Conservation (phyloP, 148 eudicot genomes). For the Dianthus caryophyllus region DNA sequence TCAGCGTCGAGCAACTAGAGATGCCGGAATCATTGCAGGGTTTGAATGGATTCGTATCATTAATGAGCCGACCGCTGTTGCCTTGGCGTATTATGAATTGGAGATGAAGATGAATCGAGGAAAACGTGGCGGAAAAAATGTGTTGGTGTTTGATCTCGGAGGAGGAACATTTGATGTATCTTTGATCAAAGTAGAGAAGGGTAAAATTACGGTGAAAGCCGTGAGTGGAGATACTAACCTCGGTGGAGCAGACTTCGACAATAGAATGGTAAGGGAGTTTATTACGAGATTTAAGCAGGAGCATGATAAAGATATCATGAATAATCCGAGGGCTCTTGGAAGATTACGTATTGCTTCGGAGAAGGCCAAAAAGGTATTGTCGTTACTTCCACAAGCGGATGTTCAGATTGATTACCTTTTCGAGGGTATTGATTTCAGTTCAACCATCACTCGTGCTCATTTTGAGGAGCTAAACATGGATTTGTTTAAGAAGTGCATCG, state of each 20-base stretch:
- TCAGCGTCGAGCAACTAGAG: background rate
- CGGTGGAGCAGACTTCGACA: background rate
- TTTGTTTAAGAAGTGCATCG: background rate
- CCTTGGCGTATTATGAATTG: background rate
- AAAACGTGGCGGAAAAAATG: background rate
- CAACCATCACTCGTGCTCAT: background rate
- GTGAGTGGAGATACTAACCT: background rate
- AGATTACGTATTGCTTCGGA: background rate
- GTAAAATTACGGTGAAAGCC: background rate
- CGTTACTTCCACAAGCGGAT: background rate
- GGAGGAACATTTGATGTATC: background rate
- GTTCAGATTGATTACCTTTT: background rate
- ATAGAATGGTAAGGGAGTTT: background rate
- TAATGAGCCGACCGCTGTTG: conserved; percentile 1
- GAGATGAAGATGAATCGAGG: background rate
- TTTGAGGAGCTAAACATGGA: background rate
- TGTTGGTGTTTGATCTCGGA: background rate
- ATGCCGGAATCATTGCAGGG: background rate
- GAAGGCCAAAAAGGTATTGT: background rate
- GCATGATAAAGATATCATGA: background rate
- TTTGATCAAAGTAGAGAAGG: background rate
- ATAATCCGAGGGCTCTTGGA: background rate
- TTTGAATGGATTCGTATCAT: background rate
- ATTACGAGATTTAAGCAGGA: background rate
- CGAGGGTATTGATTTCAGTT: background rate